A percentile compares a stretch with the other conserved stretches of the same genome.
phyloP scores from a whole-genome alignment of 768 basidiomycete genomes.

The Lyophyllum semitale region DNA sequence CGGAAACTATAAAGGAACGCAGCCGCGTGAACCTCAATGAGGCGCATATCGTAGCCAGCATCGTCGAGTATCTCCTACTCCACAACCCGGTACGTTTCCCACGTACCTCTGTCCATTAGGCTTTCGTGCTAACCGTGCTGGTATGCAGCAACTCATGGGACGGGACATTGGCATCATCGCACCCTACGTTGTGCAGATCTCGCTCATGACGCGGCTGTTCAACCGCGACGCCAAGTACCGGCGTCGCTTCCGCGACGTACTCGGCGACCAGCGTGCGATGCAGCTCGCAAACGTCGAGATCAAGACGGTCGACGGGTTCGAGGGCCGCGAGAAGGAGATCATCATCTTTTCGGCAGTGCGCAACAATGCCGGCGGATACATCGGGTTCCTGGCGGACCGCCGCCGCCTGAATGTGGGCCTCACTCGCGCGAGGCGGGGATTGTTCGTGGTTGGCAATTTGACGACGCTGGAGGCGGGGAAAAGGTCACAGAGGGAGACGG shows the following conservation, averaged over 20 bases:
- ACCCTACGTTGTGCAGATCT: constrained; percentile 88
- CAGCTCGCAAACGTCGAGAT: constrained; percentile 76
- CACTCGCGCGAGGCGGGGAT: constrained; percentile 83
- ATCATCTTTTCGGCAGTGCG: constrained; percentile 92
- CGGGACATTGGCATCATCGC: constrained; percentile 90
- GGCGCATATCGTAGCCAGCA: constrained; percentile 71
- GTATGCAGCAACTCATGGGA: constrained; percentile 58
- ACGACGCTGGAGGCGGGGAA: constrained; percentile 59
- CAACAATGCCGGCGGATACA: constrained; percentile 73
- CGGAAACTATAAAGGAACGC: constrained; percentile 66
- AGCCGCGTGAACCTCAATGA: constrained; percentile 81
- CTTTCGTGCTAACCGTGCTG: constrained; percentile 2
- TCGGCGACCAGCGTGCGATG: constrained; percentile 67
- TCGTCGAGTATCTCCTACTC: constrained; percentile 81
- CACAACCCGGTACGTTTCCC: constrained; percentile 63
- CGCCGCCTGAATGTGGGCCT: constrained; percentile 88
- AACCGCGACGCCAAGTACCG: constrained; percentile 53
- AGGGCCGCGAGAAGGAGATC: constrained; percentile 91
- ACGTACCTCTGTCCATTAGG: constrained; percentile 8
- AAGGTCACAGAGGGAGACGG: constrained; percentile 24
- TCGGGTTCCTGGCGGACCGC: constrained; percentile 89
- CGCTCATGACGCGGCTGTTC: constrained; percentile 68
- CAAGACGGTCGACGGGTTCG: constrained; percentile 94
- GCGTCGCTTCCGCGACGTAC: constrained; percentile 53
- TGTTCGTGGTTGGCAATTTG: constrained; percentile 79